Conservation (phyloP, 1,139 yeast species). For the Wickerhamomyces sp. region DNA sequence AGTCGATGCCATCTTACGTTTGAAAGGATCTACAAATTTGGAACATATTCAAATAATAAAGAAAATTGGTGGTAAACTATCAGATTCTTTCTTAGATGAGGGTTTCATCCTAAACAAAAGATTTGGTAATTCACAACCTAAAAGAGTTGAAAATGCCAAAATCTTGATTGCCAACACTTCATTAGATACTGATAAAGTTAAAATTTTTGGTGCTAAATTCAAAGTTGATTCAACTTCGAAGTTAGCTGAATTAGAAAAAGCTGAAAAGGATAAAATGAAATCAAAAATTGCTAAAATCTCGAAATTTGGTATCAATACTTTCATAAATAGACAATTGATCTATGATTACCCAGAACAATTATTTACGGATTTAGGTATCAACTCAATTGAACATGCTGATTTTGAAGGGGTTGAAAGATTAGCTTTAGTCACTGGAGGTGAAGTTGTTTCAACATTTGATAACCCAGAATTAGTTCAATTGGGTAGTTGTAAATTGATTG, state of each 20-base stretch:
- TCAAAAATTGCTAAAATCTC: constrained; percentile 82
- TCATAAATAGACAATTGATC: constrained; percentile 91
- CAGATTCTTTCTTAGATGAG: constrained; percentile 92
- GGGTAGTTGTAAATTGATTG: constrained; percentile 86
- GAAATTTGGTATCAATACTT: constrained; percentile 78
- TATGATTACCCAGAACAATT: constrained; percentile 98
- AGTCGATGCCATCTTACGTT: constrained; percentile 88
- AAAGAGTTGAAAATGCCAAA: constrained; percentile 73
- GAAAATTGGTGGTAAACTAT: constrained; percentile 86
- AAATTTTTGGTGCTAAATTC: constrained; percentile 95
- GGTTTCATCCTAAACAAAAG: constrained; percentile 89
- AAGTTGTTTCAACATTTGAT: constrained; percentile 95
- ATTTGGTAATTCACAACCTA: constrained; percentile 94
- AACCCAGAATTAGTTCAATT: constrained; percentile 79
- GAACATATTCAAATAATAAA: constrained; percentile 93
- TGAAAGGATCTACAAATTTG: constrained; percentile 90
- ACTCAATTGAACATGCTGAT: constrained; percentile 96
- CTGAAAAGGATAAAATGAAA: constrained; percentile 93
- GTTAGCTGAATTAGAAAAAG: constrained; percentile 92
- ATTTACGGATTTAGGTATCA: constrained; percentile 80
- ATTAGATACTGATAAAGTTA: constrained; percentile 96
- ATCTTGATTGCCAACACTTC: constrained; percentile 93
- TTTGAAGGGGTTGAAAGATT: constrained; percentile 97
- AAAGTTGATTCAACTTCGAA: constrained; percentile 94
- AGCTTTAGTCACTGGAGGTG: constrained; percentile 96